Percentiles rank a stretch among this genome's conserved stretches.
These are phyloP conservation scores for Rhizoclosmatium globosum DNA, from an alignment of 192 early-diverging fungal species.

Conservation along the genomic window DNA sequence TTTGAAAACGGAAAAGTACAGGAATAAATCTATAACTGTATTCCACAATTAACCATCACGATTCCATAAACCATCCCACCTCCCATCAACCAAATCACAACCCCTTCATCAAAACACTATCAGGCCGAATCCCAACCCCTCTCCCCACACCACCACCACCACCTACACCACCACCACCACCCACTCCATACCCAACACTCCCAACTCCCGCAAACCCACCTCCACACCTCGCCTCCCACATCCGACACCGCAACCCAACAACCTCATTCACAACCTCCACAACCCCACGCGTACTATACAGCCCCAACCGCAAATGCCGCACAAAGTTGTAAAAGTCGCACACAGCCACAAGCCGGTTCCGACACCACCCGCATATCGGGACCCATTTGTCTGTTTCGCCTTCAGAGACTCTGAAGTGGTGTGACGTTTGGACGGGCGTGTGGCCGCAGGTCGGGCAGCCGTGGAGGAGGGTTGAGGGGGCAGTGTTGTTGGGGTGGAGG, in stretches of 20 bases:
- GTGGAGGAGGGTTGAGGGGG: constrained; percentile 2
- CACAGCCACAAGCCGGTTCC: constrained; percentile 91
- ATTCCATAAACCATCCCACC: too few species aligned
- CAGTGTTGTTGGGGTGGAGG: background rate
- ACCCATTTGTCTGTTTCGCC: constrained; percentile 50
- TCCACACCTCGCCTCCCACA: constrained; percentile 81
- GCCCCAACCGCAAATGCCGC: constrained; percentile 86
- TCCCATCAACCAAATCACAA: too few species aligned
- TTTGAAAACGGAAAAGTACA: too few species aligned
- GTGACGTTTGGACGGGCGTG: constrained; percentile 10
- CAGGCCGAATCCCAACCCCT: too few species aligned
- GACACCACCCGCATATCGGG: constrained; percentile 77
- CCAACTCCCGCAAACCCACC: constrained; percentile 29
- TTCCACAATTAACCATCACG: too few species aligned
- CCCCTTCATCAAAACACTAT: too few species aligned
- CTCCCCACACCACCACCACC: too few species aligned
- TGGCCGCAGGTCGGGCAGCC: constrained; percentile 25
- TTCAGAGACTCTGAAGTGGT: constrained; percentile 57
- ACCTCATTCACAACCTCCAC: constrained; percentile 87
- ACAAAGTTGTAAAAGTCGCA: constrained; percentile 98
- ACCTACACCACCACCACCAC: too few species aligned
- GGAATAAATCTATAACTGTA: too few species aligned
- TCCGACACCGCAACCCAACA: constrained; percentile 82
- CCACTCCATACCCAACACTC: background rate
- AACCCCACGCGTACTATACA: constrained; percentile 79